Percentiles rank a stretch among this genome's conserved stretches.
Conservation (phyloP, 2,329 filamentous ascomycete species). For the Fusarium musae region DNA sequence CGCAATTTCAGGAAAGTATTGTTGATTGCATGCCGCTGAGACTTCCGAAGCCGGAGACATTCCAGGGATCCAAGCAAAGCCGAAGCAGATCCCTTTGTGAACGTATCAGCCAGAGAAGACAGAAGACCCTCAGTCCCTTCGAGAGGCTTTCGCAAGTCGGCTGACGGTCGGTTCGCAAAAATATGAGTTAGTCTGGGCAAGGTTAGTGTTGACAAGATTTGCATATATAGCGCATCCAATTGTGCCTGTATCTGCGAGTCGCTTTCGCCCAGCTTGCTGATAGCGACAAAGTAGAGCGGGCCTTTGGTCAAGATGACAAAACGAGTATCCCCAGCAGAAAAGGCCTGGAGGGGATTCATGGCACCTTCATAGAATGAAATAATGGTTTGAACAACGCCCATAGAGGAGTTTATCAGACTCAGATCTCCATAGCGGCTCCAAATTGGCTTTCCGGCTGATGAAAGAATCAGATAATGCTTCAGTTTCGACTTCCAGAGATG, state of each 20-base stretch:
- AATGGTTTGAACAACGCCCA: conserved; percentile 95
- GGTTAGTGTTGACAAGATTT: conserved; percentile 94
- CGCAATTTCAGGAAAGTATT: conserved; percentile 84
- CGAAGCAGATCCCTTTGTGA: conserved; percentile 91
- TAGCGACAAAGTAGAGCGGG: conserved; percentile 91
- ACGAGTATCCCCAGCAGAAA: conserved; percentile 85
- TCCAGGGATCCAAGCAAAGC: conserved; percentile 90
- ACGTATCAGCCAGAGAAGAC: conserved; percentile 92
- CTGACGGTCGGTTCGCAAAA: conserved; percentile 91
- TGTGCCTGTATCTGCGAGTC: conserved; percentile 88
- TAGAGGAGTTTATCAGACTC: conserved; percentile 89
- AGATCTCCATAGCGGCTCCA: conserved; percentile 96
- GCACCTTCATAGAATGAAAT: conserved; percentile 94
- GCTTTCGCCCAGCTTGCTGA: conserved; percentile 92
- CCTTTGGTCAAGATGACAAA: conserved; percentile 90
- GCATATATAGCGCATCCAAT: conserved; percentile 95
- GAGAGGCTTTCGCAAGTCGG: conserved; percentile 87
- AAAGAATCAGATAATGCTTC: conserved; percentile 97
- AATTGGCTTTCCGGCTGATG: conserved; percentile 95
- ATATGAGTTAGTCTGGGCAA: conserved; percentile 87
- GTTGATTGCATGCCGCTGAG: conserved; percentile 87
- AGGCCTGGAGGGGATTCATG: conserved; percentile 80
- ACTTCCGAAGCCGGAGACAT: conserved; percentile 90
- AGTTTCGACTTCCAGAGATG: conserved; percentile 88
- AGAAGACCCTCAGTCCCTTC: conserved; percentile 92